Evolutionary conservation across 306 rosid species (phyloP).

Genomic region (Alnus glutinosa): DNA sequence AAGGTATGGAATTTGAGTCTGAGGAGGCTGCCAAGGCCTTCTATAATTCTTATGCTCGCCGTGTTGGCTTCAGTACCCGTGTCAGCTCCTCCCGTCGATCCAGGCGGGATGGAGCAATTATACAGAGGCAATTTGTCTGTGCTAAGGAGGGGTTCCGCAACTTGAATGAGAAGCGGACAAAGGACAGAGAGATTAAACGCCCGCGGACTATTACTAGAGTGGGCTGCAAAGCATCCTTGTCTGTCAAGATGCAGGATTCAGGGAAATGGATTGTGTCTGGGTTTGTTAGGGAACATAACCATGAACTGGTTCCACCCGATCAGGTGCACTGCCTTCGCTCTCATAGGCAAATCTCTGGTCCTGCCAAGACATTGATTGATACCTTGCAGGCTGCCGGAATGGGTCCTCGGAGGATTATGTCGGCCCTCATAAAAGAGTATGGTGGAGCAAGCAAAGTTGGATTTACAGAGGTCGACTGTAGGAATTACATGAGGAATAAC

Average conservation of each 20-base stretch:
- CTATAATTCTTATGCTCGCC: slow-evolving; percentile 95
- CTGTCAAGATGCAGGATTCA: slow-evolving; percentile 96
- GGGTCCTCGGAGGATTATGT: slow-evolving; percentile 99
- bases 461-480: slow-evolving; percentile 96
- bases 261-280: slow-evolving; percentile 99
- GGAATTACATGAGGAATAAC: slow-evolving; percentile 98
- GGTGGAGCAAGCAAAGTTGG: slow-evolving; percentile 98
- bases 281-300: slow-evolving; percentile 90
- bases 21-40: slow-evolving; percentile 99
- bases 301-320: slow-evolving; percentile 92
- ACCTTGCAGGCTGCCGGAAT: slow-evolving; percentile 98
- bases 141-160: slow-evolving; percentile 97
- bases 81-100: slow-evolving; percentile 98
- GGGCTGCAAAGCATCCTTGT: slow-evolving; percentile 95
- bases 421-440: slow-evolving; percentile 90
- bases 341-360: slow-evolving; percentile 93
- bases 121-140: slow-evolving; percentile 96
- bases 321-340: slow-evolving; percentile 97
- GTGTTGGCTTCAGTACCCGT: slow-evolving; percentile 97
- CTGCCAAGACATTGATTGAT: slow-evolving; percentile 94
- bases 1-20: slow-evolving; percentile 97
- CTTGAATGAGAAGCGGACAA: slow-evolving; percentile 96
- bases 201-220: slow-evolving; percentile 89
- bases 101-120: slow-evolving; percentile 95
- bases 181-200: slow-evolving; percentile 96